Evolutionary conservation across 2,329 filamentous ascomycete genomes (phyloP), one percentile per base, ranked within the genome.

Genomic region (Cryphonectria nitschkei): DNA sequence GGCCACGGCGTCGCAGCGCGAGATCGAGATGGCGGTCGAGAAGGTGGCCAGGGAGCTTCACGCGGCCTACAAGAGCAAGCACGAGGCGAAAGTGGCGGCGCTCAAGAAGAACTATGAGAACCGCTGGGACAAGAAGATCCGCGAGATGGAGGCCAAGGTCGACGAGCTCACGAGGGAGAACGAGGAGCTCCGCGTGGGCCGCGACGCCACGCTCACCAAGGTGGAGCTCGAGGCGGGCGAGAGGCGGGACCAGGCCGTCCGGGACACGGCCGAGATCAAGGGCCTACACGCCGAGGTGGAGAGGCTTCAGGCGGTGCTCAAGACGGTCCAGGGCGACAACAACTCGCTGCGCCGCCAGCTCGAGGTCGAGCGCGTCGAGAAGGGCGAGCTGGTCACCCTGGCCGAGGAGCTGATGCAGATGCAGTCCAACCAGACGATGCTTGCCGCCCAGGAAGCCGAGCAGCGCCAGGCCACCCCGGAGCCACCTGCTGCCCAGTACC

Each of bases 1-100:
- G 37, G 74, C 72, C 34, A 70, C 75, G 39, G 74, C 79, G 68
- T 76, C 80, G 72, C 80, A 82, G 76, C 79, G 83, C 75, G 94
- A 97, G 74, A 92, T 97, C 65, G 95, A 98, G 78, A 86, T 93
- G 61, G 92, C 92, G 1, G 92, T 95, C 32, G 94, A 97, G 81
- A 94, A 95, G 75, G 94, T 98, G 56, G 95, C 95, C n/a, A 89
- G 94, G 41, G 96, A 99, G 78, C 87, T 99, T 56, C 96, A 99
- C 79, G 87, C 91, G 0, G 87, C 97, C 14, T 99, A 99, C 87
- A 98, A 98, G 84, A 90, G 92, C 78, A 99, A 99, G 83, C 96
- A 99, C 80, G 95, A 98, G 83, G 93, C 91, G 73, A 99, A 99
- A 84, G 95, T 98, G 61, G 89, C 93, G 0, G 95, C 95, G 4